Percentiles rank a stretch among this genome's conserved stretches.
Evolutionary conservation across 2,329 filamentous ascomycete species (phyloP).

Genomic region (Penicillium frequentans): DNA sequence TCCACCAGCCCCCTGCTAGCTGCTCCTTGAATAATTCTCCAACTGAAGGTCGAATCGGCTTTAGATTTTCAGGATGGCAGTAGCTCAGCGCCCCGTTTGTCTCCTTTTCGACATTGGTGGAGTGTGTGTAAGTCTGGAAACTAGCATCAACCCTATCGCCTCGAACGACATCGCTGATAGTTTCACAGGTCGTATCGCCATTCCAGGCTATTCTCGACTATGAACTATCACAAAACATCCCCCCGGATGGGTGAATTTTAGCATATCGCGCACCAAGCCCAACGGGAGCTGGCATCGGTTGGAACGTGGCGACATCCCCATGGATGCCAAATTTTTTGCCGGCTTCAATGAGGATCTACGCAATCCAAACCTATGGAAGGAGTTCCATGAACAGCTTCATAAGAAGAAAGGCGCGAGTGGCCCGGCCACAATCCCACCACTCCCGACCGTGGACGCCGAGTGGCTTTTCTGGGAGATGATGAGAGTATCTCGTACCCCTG

Average conservation of each 20-base stretch:
- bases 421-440: constrained; percentile 51
- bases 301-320: constrained; percentile 76
- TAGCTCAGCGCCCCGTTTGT: constrained; percentile 62
- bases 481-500: constrained; percentile 65
- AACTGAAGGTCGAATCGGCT: not conserved
- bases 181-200: constrained; percentile 74
- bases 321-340: constrained; percentile 73
- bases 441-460: constrained; percentile 74
- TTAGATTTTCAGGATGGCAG: constrained; percentile 35
- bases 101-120: constrained; percentile 94
- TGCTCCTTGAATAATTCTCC: not conserved
- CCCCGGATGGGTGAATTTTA: constrained; percentile 90
- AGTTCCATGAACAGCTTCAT: constrained; percentile 49
- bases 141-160: not conserved
- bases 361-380: constrained; percentile 65
- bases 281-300: constrained; percentile 84
- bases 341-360: constrained; percentile 75
- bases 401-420: constrained; percentile 24
- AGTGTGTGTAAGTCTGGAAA: constrained; percentile 72
- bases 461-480: constrained; percentile 92
- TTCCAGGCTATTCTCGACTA: constrained; percentile 94
- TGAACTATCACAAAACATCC: constrained; percentile 73
- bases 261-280: constrained; percentile 76
- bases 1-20: not conserved
- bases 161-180: constrained; percentile 5